Evolutionary conservation across 2,329 filamentous ascomycete species (phyloP).

Genomic region (Paecilomyces dactylethromorphus): DNA sequence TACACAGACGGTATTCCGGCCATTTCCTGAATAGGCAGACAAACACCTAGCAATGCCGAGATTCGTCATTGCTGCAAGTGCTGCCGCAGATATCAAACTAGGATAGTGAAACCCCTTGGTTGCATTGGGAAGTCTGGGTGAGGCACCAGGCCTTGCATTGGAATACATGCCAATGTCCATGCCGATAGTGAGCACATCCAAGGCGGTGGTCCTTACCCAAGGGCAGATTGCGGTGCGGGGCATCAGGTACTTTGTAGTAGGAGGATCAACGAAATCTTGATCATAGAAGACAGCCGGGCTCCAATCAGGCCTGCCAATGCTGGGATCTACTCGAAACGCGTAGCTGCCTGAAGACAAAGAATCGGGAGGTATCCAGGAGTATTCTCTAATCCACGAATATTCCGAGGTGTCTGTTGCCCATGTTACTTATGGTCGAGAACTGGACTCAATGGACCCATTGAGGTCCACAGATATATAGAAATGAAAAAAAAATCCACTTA

Average conservation of each 20-base stretch:
- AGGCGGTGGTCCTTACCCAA: not conserved
- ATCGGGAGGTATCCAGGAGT: not conserved
- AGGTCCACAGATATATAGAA: not conserved
- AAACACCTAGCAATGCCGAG: not conserved
- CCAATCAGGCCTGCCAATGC: not conserved
- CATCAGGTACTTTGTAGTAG: not conserved
- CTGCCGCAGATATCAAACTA: not conserved
- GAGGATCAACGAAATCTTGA: not conserved
- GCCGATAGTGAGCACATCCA: not conserved
- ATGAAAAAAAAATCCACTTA: not conserved
- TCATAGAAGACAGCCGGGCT: not conserved
- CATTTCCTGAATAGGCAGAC: not conserved
- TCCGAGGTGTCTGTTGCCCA: not conserved
- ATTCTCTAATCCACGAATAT: not conserved
- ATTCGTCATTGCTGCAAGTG: not conserved
- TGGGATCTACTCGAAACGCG: not conserved
- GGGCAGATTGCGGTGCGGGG: not conserved
- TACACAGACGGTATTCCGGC: not conserved
- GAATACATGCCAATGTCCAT: not conserved
- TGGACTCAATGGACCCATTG: not conserved
- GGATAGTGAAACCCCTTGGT: not conserved
- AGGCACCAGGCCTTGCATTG: not conserved
- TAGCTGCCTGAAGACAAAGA: not conserved
- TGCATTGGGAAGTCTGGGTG: not conserved
- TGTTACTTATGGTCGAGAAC: not conserved